Base-by-base conservation (phyloP, 1,284 basidiomycete genomes). In the Marasmius fiardii region DNA sequence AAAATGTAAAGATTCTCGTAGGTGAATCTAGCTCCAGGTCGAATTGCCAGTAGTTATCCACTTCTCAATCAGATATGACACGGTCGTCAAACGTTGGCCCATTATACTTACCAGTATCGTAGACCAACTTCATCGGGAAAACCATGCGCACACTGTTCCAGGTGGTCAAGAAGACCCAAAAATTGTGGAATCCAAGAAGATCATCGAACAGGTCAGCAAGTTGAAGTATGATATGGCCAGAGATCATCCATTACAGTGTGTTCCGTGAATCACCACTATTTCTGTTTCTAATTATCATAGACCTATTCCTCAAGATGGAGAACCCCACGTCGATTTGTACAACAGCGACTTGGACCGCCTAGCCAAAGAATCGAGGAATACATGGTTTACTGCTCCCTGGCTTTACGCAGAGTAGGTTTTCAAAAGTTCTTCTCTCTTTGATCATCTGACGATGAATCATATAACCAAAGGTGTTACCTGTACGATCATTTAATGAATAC, bases 341-440 rank as follows among this genome's bases (percentile, higher is more conserved):
- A 97, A 98, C 62, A 66, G 74, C 0, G 87, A 92, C 60, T 75
- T 98, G 11, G 71, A 71, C 2, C 67, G 70, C 1, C 75, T 90
- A 1, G 72, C 70, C 0, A 65, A 74, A 11, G 69, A 76, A 1
- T 74, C 77, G 1, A 79, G 83, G 59, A 79, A 87, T 62, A 91
- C 88, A 0, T 99, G 96, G 96, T 94, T 95, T 68, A 89, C 83
- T 1, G 86, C 92, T 7, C 91, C 94, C 3, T 98, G 95, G 94
- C 79, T 99, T 12, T 98, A 83, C 68, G 92, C 94, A 58, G 96
- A 98, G 85, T 97, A 76, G 65, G 83, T 70, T 5, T 31, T 3
- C n/a, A 10, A 31, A 31, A 31, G 28, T 4, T 4, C 31, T 44
- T 7, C n/a, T 34, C 5, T 23, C 7, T 44, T n/a, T 28, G 23